Percentiles rank a stretch among this genome's conserved stretches.
phyloP scores from a whole-genome alignment of 495 filamentous ascomycete genomes.

The Bathelium albidoporum region DNA sequence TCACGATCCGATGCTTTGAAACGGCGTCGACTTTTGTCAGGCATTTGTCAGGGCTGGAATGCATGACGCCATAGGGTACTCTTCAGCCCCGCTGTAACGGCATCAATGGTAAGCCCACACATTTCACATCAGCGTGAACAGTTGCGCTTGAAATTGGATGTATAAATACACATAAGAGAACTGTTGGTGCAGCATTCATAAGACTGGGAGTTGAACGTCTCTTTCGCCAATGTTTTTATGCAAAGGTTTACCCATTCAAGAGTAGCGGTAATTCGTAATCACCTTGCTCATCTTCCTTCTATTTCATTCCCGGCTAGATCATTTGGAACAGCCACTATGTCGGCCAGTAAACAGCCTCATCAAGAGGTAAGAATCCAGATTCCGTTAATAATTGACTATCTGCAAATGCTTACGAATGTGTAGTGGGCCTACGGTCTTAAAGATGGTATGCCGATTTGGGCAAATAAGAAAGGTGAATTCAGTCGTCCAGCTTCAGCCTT shows the following conservation, averaged over 20 bases:
- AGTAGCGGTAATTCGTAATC: not conserved
- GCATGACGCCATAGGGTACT: conserved; percentile 1
- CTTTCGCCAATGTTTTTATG: not conserved
- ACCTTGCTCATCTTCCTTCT: not conserved
- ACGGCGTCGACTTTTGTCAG: not conserved
- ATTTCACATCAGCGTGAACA: not conserved
- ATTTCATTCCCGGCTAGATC: too few relatives aligned
- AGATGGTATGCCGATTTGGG: conserved; percentile 67
- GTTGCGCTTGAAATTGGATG: not conserved
- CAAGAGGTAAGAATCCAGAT: not conserved
- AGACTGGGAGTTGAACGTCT: not conserved
- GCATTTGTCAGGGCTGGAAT: not conserved
- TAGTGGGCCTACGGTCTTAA: not conserved
- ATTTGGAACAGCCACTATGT: too few relatives aligned
- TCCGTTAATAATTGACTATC: not conserved
- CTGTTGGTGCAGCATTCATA: not conserved
- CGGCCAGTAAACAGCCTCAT: too few relatives aligned
- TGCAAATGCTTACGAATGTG: not conserved
- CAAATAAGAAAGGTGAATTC: conserved; percentile 74
- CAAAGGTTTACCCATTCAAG: not conserved
- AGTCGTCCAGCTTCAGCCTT: conserved; percentile 48
- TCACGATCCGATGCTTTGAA: not conserved
- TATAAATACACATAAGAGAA: too few relatives aligned
- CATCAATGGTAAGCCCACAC: not conserved
- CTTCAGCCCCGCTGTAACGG: not conserved